Evolutionary conservation across 371 early-diverging fungal genomes (phyloP).

Genomic region (Actinomucor elegans): DNA sequence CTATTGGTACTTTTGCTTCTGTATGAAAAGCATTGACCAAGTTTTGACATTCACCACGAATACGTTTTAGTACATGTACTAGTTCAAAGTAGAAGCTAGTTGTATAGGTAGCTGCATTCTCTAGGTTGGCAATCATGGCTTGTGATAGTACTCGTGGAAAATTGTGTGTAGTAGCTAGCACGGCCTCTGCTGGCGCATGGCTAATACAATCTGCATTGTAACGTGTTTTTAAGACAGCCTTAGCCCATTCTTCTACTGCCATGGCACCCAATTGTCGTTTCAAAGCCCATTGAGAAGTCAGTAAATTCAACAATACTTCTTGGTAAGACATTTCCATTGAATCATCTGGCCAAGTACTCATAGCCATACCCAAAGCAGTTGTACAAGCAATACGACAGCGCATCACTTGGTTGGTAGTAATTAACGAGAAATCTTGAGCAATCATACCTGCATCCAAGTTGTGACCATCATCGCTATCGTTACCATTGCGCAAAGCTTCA

Average conservation of each 20-base stretch:
- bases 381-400: conserved; percentile 81
- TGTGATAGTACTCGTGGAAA: conserved; percentile 56
- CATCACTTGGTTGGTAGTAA: conserved; percentile 73
- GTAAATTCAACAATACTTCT: conserved; percentile 48
- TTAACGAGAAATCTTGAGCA: conserved; percentile 85
- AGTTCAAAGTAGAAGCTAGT: conserved; percentile 66
- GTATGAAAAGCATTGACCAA: conserved; percentile 60
- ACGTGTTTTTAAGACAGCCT: conserved; percentile 44
- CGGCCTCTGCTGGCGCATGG: conserved; percentile 47
- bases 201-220: conserved; percentile 43
- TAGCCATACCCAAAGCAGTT: conserved; percentile 77
- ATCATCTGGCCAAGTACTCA: conserved; percentile 67
- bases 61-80: conserved; percentile 67
- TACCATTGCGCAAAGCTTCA: conserved; percentile 7
- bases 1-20: conserved; percentile 53
- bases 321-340: conserved; percentile 54
- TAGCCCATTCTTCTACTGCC: conserved; percentile 83
- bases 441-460: conserved; percentile 91
- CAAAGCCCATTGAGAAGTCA: conserved; percentile 76
- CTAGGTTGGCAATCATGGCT: conserved; percentile 54
- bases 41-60: conserved; percentile 74
- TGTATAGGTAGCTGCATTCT: conserved; percentile 37
- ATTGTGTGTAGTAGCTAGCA: conserved; percentile 39
- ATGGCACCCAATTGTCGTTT: conserved; percentile 81
- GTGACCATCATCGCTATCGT: conserved; percentile 37